Evolutionary conservation across 2,329 filamentous ascomycete genomes (phyloP).

Genomic region (Aspergillus sp.): DNA sequence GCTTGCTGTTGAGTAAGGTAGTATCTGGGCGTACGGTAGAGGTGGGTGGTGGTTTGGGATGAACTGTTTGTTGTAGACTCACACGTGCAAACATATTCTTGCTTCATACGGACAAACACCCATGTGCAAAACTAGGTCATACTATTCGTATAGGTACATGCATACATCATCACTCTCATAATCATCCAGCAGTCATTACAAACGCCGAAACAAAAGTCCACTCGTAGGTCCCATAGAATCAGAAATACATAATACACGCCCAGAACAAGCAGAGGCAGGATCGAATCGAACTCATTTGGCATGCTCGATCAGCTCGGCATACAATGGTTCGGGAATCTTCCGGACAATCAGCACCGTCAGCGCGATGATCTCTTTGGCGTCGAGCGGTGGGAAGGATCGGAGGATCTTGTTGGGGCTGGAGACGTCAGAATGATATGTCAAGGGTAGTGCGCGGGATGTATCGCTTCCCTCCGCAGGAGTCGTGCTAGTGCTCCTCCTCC

Average conservation of each 20-base stretch:
- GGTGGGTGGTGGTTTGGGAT: not conserved
- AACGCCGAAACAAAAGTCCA: not conserved
- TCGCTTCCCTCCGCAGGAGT: not conserved
- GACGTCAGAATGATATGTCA: slow-evolving; percentile 11
- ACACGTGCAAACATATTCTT: not conserved
- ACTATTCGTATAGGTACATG: not conserved
- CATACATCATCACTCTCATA: not conserved
- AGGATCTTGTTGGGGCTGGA: slow-evolving; percentile 84
- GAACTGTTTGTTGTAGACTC: not conserved
- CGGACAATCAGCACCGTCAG: slow-evolving; percentile 82
- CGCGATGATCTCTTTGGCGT: slow-evolving; percentile 79
- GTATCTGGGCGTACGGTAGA: not conserved
- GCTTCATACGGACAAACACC: not conserved
- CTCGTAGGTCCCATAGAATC: not conserved
- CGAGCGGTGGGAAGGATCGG: slow-evolving; percentile 79
- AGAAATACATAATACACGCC: not conserved
- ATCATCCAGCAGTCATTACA: not conserved
- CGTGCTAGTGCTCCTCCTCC: not conserved
- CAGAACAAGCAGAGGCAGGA: no score
- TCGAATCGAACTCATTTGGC: slow-evolving; percentile 54
- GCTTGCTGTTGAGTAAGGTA: not conserved
- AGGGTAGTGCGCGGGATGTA: not conserved
- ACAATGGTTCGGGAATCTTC: slow-evolving; percentile 87
- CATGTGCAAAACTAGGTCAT: not conserved
- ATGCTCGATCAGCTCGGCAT: slow-evolving; percentile 84